Evolutionary conservation across 257 asterid genomes (phyloP).

Genomic region (Primulina eburnea): DNA sequence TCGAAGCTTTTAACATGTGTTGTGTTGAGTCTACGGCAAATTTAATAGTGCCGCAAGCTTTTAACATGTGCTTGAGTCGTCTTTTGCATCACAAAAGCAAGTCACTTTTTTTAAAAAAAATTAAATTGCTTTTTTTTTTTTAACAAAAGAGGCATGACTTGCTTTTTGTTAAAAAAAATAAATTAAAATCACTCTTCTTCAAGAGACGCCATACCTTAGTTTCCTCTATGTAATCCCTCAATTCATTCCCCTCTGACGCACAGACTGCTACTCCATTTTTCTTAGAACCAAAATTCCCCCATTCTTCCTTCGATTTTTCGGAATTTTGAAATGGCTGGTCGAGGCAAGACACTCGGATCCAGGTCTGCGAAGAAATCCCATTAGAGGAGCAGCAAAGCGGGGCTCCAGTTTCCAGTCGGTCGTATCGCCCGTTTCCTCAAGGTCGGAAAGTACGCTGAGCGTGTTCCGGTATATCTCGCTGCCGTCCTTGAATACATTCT

Average conservation of each 20-base stretch:
- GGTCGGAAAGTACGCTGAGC: constrained; percentile 50
- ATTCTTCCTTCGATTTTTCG: background rate
- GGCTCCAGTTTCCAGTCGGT: constrained; percentile 51
- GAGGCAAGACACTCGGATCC: constrained; percentile 50
- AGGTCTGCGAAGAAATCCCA: constrained; percentile 45
- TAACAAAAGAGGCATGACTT: no score
- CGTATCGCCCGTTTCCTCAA: constrained; percentile 49
- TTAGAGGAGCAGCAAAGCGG: constrained; percentile 49
- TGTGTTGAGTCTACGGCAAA: no score
- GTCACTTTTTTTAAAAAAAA: no score
- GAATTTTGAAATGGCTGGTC: constrained; percentile 35
- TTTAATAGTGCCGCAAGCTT: no score
- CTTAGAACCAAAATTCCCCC: background rate
- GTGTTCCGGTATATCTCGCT: constrained; percentile 47
- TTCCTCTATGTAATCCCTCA: constrained; percentile 25
- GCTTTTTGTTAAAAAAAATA: no score
- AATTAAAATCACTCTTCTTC: no score
- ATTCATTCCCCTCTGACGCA: background rate
- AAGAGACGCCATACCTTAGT: no score
- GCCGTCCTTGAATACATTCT: constrained; percentile 46
- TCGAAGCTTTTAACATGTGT: no score
- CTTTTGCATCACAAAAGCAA: no score
- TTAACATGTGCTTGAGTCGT: no score
- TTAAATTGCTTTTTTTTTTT: no score
- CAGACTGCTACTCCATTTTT: background rate